phyloP scores from a whole-genome alignment of 2,329 filamentous ascomycete genomes.

The Phialemonium atrogriseum region DNA sequence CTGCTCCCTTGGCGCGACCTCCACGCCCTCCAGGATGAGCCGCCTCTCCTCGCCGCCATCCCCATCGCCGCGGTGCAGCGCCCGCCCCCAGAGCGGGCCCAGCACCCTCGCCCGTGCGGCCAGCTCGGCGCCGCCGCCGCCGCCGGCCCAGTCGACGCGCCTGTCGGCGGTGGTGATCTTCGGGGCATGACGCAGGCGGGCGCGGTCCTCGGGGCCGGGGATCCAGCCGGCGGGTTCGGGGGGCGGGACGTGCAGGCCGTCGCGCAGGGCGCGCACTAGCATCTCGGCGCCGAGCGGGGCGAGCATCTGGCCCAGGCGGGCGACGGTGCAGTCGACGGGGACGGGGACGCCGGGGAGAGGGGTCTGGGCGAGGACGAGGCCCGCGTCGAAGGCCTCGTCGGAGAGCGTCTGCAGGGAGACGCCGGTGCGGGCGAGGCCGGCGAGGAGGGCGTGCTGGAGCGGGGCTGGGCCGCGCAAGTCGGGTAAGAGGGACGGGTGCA shows the following conservation, averaged over 20 bases:
- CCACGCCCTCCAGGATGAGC: conserved; percentile 29
- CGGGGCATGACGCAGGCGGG: conserved; percentile 46
- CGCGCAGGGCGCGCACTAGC: conserved; percentile 57
- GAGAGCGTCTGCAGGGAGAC: conserved; percentile 85
- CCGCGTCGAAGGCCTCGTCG: conserved; percentile 67
- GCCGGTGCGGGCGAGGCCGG: conserved; percentile 53
- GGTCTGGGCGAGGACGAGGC: conserved; percentile 65
- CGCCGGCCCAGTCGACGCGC: conserved; percentile 48
- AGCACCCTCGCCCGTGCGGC: conserved; percentile 49
- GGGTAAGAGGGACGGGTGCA: conserved; percentile 86
- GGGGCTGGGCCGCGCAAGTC: conserved; percentile 82
- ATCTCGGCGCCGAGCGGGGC: conserved; percentile 60
- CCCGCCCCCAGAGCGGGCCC: conserved; percentile 55
- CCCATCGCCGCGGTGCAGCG: too few species aligned
- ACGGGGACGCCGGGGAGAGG: conserved; percentile 47
- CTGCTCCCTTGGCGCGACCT: conserved; percentile 11
- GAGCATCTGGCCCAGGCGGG: conserved; percentile 40
- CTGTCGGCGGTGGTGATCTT: conserved; percentile 63
- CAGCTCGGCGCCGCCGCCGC: conserved; percentile 46
- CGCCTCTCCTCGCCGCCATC: conserved; percentile 18
- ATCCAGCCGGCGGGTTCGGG: conserved; percentile 25
- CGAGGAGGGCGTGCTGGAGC: conserved; percentile 73
- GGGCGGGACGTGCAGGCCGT: conserved; percentile 58
- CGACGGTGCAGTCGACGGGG: conserved; percentile 34
- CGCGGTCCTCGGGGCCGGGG: conserved; percentile 15